Conservation (phyloP, 177 flowering plant genomes). For the Vitis hybrid region DNA sequence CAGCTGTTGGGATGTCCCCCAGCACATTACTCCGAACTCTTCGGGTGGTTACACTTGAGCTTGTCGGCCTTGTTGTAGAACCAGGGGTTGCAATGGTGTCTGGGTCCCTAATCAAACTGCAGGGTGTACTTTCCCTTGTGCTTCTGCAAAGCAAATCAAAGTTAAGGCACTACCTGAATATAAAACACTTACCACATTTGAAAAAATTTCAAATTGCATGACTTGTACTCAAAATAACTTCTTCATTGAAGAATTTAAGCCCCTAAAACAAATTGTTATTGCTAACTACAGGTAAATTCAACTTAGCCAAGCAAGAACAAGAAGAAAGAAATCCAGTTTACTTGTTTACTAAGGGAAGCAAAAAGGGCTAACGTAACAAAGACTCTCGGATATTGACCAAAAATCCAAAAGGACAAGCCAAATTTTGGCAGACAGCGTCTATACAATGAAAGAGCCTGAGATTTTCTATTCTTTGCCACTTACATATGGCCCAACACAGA, state of each 20-base stretch:
- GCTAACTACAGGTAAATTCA: not conserved
- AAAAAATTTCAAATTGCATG: no score
- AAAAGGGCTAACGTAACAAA: not conserved
- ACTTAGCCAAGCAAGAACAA: not conserved
- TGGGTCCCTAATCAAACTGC: constrained; percentile 56
- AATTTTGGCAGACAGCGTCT: constrained; percentile 7
- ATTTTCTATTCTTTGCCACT: constrained; percentile 14
- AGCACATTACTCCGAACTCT: constrained; percentile 32
- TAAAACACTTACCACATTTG: not conserved
- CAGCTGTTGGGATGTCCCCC: constrained; percentile 50
- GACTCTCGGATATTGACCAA: not conserved
- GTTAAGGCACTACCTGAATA: not conserved
- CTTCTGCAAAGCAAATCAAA: constrained; percentile 38
- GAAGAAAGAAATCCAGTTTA: not conserved
- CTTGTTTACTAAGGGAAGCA: not conserved
- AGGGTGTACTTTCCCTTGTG: constrained; percentile 83
- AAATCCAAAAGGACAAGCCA: constrained; percentile 7
- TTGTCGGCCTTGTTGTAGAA: constrained; percentile 56
- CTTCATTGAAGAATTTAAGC: no score
- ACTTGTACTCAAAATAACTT: no score
- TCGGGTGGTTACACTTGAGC: constrained; percentile 20
- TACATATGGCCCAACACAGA: constrained; percentile 5
- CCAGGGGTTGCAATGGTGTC: constrained; percentile 55
- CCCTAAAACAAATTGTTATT: no score
- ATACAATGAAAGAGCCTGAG: constrained; percentile 6